Conservation (phyloP, 257 asterid species). For the Paulownia fortunei region DNA sequence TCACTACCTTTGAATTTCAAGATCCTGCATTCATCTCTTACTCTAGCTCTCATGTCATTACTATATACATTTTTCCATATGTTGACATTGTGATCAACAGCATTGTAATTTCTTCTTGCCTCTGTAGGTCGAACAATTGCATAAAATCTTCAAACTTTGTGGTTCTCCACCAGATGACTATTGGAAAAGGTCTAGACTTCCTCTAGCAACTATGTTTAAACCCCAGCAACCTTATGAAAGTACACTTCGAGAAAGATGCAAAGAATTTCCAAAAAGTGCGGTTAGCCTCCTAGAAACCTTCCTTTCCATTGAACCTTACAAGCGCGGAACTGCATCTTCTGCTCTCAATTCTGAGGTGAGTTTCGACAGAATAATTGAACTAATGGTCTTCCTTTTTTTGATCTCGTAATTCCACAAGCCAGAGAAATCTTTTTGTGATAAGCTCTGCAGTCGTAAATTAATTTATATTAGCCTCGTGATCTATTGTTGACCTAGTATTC, state of each 20-base stretch:
- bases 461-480: not conserved
- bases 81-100: not conserved
- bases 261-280: conserved; percentile 76
- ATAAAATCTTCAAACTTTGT: conserved; percentile 84
- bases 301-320: conserved; percentile 74
- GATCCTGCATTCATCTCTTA: too few relatives aligned
- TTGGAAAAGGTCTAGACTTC: conserved; percentile 76
- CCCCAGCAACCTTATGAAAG: conserved; percentile 88
- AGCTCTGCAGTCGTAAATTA: not conserved
- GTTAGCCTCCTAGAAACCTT: conserved; percentile 69
- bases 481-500: too few relatives aligned
- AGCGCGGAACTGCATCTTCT: conserved; percentile 77
- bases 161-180: conserved; percentile 88
- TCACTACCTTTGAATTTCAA: too few relatives aligned
- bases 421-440: not conserved
- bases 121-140: conserved; percentile 89
- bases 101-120: not conserved
- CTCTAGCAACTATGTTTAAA: conserved; percentile 84
- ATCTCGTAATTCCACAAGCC: not conserved
- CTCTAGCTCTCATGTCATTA: too few relatives aligned
- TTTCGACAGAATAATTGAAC: not conserved
- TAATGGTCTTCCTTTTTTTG: not conserved
- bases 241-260: conserved; percentile 77
- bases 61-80: not conserved
- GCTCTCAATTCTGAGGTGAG: conserved; percentile 77